Conservation (phyloP, 441 rosid genomes). For the Gossypium lobatum region DNA sequence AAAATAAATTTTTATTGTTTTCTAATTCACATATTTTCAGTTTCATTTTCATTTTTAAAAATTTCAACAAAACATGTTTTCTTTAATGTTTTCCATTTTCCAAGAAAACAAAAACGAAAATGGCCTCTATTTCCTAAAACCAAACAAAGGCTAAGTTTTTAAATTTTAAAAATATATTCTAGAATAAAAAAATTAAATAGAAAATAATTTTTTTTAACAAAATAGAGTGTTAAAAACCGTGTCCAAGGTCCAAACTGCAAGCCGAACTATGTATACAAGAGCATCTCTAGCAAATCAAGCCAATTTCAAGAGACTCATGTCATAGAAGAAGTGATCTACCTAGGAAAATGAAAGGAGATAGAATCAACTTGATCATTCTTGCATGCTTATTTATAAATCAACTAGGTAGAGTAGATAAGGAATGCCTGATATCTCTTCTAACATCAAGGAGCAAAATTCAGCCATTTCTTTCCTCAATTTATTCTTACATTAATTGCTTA, state of each 20-base stretch:
- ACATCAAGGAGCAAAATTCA: background rate
- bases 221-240: background rate
- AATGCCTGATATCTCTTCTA: background rate
- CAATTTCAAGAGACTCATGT: background rate
- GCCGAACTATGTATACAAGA: background rate
- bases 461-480: background rate
- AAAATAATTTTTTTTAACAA: background rate
- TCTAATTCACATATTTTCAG: too few relatives aligned
- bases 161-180: background rate
- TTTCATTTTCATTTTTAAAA: too few relatives aligned
- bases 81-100: too few relatives aligned
- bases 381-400: too few relatives aligned
- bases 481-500: background rate
- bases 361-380: background rate
- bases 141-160: too few relatives aligned
- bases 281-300: background rate
- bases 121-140: too few relatives aligned
- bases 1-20: too few relatives aligned
- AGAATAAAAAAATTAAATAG: background rate
- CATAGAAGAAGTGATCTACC: background rate
- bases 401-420: background rate
- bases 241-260: background rate
- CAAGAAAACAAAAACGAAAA: too few relatives aligned
- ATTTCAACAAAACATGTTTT: too few relatives aligned
- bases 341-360: background rate